Evolutionary conservation across 1,139 yeast species (phyloP), one percentile per base, ranked within the genome.

Genomic region (Yamadazyma friedrichii): DNA sequence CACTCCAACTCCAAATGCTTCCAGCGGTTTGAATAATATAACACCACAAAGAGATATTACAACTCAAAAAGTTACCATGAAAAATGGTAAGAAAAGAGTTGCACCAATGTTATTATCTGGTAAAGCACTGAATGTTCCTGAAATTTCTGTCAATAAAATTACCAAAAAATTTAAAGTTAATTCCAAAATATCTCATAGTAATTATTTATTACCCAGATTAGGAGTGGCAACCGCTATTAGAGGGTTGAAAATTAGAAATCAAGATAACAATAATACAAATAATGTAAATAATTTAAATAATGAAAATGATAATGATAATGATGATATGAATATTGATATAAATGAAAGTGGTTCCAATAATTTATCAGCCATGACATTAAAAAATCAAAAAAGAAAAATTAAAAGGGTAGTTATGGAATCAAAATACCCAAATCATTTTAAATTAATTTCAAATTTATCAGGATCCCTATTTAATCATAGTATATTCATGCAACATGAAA

Each of bases 21-120:
- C 35, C 31, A 24, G 3, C n/a, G 9, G 11, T 3, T 15, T 9
- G 15, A 10, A 9, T 11, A 15, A 15, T 5, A 6, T 8, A 20
- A 12, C 37, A 11, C 25, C 34, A 28, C 15, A 28, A 12, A 13
- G 26, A 15, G 29, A 38, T 12, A 9, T 29, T 2, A 16, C 33
- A 15, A 51, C 53, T 3, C 68, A 59, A 29, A 58, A 51, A 26
- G 70, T 82, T 2, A 76, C 86, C 2, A 69, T 83, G 6, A 86
- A 85, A 54, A 79, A 84, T 33, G 98, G 98, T 11, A 84, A 82
- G 55, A 89, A 89, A 52, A 68, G 97, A 48, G 93, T 93, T 2
- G 80, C 95, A 0, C 98, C 98, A 1, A 73, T 83, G 41, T 65
- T 91, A n/a, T 75, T 91, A 2, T 78, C 91, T 0, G 59, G 77